Evolutionary conservation across 2,329 filamentous ascomycete genomes (phyloP).

Genomic region (Sporothrix curviconia): DNA sequence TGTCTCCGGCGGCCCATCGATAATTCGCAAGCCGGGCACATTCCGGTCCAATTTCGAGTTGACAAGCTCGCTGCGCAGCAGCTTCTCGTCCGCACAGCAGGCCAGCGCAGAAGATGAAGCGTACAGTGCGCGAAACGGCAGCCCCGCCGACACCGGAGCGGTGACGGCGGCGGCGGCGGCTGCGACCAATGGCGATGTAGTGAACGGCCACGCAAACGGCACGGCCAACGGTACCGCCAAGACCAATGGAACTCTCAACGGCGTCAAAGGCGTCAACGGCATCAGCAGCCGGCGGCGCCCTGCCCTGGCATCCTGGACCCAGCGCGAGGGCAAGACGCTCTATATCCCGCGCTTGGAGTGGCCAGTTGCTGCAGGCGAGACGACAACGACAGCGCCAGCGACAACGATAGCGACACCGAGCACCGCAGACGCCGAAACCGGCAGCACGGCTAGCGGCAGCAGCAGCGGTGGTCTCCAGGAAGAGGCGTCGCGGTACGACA

Average conservation of each 20-base stretch:
- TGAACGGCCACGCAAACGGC: constrained; percentile 26
- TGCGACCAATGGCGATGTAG: background rate
- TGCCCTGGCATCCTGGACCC: constrained; percentile 58
- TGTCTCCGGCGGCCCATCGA: constrained; percentile 74
- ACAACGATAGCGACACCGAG: background rate
- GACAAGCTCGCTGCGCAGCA: constrained; percentile 77
- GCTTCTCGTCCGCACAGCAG: constrained; percentile 68
- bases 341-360: constrained; percentile 77
- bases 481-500: constrained; percentile 79
- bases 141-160: constrained; percentile 16
- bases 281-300: constrained; percentile 23
- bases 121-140: constrained; percentile 14
- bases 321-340: constrained; percentile 50
- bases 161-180: background rate
- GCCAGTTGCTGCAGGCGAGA: constrained; percentile 28
- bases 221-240: constrained; percentile 16
- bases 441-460: constrained; percentile 8
- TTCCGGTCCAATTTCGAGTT: constrained; percentile 91
- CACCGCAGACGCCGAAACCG: background rate
- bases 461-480: constrained; percentile 52
- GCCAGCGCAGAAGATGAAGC: constrained; percentile 37
- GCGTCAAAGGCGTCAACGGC: background rate
- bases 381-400: background rate
- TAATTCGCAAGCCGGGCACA: constrained; percentile 70
- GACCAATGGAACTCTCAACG: background rate